These are phyloP conservation scores for Rhodotorula taiwanensis DNA, from an alignment of 768 basidiomycete species.

Conservation along the genomic window DNA sequence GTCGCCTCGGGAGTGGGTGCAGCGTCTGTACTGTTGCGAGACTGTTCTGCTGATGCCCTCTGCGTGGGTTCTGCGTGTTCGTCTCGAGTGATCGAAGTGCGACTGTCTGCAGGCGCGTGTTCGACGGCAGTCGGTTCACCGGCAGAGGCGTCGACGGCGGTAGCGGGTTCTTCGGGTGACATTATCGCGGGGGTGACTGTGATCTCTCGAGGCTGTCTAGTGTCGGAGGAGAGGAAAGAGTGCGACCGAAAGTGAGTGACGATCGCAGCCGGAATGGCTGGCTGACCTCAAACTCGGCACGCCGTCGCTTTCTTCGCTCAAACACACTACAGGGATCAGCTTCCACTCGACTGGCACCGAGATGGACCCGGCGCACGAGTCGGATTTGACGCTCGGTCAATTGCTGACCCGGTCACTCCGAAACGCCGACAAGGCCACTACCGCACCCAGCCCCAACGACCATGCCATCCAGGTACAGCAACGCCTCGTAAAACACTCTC, in stretches of 20 bases:
- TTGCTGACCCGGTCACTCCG: constrained; percentile 26
- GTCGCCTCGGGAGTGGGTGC: neutral
- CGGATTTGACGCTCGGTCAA: constrained; percentile 26
- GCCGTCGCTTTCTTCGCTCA: no score
- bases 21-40: neutral
- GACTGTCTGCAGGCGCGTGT: neutral
- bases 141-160: constrained; percentile 18
- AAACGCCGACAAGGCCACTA: neutral
- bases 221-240: neutral
- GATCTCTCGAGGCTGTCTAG: no score
- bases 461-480: constrained; percentile 4
- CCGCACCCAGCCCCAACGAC: constrained; percentile 23
- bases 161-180: constrained; percentile 13
- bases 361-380: no score
- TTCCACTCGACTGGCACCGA: no score
- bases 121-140: neutral
- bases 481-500: neutral
- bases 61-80: neutral
- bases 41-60: neutral
- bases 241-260: neutral
- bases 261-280: no score
- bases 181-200: no score
- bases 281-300: no score
- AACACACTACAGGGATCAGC: no score
- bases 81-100: neutral